Conservation (phyloP, 768 basidiomycete genomes). For the Leucogyrophana mollusca region DNA sequence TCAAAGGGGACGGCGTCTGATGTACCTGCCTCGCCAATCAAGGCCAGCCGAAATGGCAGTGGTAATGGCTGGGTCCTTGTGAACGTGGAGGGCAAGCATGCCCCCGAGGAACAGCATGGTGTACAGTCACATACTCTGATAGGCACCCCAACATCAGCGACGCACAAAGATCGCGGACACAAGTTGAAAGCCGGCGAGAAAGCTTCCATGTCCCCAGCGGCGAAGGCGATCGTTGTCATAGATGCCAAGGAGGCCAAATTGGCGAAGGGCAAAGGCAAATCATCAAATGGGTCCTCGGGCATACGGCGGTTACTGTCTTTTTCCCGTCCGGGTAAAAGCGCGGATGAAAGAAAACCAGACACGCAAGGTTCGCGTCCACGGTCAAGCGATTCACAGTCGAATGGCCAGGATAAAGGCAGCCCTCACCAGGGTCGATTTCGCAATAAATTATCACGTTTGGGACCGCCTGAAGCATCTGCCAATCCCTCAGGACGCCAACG, state of each 20-base stretch:
- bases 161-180: constrained; percentile 26
- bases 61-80: constrained; percentile 67
- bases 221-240: constrained; percentile 62
- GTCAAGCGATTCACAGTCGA: constrained; percentile 24
- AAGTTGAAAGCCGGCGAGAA: constrained; percentile 23
- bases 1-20: constrained; percentile 19
- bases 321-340: constrained; percentile 29
- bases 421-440: constrained; percentile 27
- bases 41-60: constrained; percentile 34
- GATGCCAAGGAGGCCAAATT: constrained; percentile 50
- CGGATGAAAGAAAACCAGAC: constrained; percentile 25
- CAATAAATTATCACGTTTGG: constrained; percentile 24
- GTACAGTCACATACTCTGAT: constrained; percentile 21
- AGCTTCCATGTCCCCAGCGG: constrained; percentile 43
- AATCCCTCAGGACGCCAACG: constrained; percentile 35
- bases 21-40: constrained; percentile 30
- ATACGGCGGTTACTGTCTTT: constrained; percentile 31
- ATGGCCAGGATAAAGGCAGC: constrained; percentile 19
- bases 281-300: no score
- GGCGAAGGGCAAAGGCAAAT: constrained; percentile 21
- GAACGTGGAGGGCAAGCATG: constrained; percentile 48
- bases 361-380: constrained; percentile 20
- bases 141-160: constrained; percentile 24
- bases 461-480: constrained; percentile 23
- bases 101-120: constrained; percentile 20